Percentiles rank a stretch among this genome's conserved stretches.
Evolutionary conservation across 352 stramenopile genomes (phyloP).

Genomic region (Pythium phragmitis): DNA sequence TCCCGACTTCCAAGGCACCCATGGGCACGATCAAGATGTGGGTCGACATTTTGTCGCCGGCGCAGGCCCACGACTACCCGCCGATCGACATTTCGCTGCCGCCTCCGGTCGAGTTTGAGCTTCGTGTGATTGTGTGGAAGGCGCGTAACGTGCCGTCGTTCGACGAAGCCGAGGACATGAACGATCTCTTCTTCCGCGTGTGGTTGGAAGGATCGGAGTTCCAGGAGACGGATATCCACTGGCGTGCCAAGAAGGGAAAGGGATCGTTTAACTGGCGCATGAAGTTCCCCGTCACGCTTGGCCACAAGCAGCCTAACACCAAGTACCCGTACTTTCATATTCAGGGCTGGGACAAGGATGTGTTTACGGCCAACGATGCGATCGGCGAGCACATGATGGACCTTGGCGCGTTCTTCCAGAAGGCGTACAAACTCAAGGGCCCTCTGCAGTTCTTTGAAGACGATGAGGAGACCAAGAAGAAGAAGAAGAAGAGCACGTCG

Average conservation of each 20-base stretch:
- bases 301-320: slow-evolving; percentile 80
- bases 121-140: slow-evolving; percentile 93
- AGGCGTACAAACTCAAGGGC: slow-evolving; percentile 77
- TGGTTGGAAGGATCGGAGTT: slow-evolving; percentile 85
- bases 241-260: slow-evolving; percentile 92
- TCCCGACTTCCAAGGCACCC: slow-evolving; percentile 76
- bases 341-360: slow-evolving; percentile 93
- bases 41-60: slow-evolving; percentile 89
- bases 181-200: slow-evolving; percentile 90
- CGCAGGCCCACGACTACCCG: slow-evolving; percentile 75
- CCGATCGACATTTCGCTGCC: slow-evolving; percentile 85
- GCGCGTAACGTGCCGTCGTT: slow-evolving; percentile 87
- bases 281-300: slow-evolving; percentile 91
- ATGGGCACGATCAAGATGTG: slow-evolving; percentile 88
- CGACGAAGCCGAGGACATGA: slow-evolving; percentile 89
- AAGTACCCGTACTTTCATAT: slow-evolving; percentile 94
- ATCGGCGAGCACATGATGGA: slow-evolving; percentile 88
- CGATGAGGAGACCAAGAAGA: slow-evolving; percentile 69
- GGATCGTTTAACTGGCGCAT: slow-evolving; percentile 94
- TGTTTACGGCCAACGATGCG: slow-evolving; percentile 91
- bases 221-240: slow-evolving; percentile 93
- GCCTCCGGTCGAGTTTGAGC: slow-evolving; percentile 83
- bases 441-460: slow-evolving; percentile 83
- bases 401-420: slow-evolving; percentile 67
- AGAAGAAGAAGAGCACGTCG: slow-evolving; percentile 74